Evolutionary conservation across 441 rosid species (phyloP).

Genomic region (Populus hybrid): DNA sequence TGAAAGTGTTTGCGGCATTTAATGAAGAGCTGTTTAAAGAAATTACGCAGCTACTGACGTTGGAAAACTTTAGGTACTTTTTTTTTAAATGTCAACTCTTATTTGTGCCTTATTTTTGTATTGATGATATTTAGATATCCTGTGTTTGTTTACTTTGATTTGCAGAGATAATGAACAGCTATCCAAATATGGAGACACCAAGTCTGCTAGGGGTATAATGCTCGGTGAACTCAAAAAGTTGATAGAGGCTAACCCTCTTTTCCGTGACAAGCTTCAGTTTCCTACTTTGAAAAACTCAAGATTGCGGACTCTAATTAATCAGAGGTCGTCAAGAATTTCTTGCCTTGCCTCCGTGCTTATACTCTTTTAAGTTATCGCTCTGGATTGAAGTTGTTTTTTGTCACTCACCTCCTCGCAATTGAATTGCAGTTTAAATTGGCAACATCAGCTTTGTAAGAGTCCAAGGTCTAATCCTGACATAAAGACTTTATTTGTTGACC

Average conservation of each 20-base stretch:
- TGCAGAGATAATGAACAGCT: conserved; percentile 78
- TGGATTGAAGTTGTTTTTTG: neutral
- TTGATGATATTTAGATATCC: neutral
- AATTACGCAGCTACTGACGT: conserved; percentile 68
- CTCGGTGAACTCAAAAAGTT: conserved; percentile 70
- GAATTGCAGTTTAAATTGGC: conserved; percentile 77
- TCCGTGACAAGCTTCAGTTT: conserved; percentile 84
- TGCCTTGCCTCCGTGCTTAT: conserved; percentile 2
- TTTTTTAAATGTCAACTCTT: neutral
- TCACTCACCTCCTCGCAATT: conserved; percentile 9
- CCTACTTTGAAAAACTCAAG: conserved; percentile 76
- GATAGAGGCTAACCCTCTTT: conserved; percentile 83
- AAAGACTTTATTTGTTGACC: conserved; percentile 77
- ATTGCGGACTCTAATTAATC: conserved; percentile 74
- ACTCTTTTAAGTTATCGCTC: neutral
- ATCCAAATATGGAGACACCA: conserved; percentile 73
- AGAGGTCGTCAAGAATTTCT: conserved; percentile 45
- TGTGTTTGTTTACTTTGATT: conserved; percentile 14
- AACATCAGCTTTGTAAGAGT: conserved; percentile 80
- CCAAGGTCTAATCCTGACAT: conserved; percentile 84
- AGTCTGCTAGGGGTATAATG: conserved; percentile 81
- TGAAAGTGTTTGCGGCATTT: conserved; percentile 71
- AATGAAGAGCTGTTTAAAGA: conserved; percentile 83
- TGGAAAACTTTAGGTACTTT: conserved; percentile 71
- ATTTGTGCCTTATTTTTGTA: neutral